phyloP scores from a whole-genome alignment of 2,329 filamentous ascomycete genomes.

The Emericellopsis atlantica region DNA sequence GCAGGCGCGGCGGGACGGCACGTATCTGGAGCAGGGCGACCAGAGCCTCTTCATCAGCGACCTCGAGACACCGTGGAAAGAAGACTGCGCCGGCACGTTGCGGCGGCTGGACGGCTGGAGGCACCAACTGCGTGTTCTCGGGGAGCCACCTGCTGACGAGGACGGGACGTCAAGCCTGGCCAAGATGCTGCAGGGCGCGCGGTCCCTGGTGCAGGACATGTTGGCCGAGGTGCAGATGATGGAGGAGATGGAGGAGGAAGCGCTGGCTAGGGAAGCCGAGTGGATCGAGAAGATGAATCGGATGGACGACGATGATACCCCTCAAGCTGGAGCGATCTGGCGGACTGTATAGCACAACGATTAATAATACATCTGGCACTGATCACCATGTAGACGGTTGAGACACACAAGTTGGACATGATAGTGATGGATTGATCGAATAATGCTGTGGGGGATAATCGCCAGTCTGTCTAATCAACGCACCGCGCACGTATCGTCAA shows the following conservation, averaged over 20 bases:
- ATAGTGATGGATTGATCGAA: not conserved
- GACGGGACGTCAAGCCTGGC: slow-evolving; percentile 25
- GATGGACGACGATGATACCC: slow-evolving; percentile 21
- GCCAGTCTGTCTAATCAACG: slow-evolving; percentile 1
- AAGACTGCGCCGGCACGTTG: slow-evolving; percentile 38
- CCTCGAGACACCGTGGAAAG: slow-evolving; percentile 44
- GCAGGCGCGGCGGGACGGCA: slow-evolving; percentile 24
- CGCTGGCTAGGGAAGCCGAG: slow-evolving; percentile 38
- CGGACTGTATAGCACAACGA: slow-evolving; percentile 16
- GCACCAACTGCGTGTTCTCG: slow-evolving; percentile 32
- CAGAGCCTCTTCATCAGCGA: slow-evolving; percentile 38
- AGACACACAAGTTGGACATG: not conserved
- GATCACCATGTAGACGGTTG: not conserved
- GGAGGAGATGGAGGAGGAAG: slow-evolving; percentile 47
- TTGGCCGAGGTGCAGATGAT: slow-evolving; percentile 49
- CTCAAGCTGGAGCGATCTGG: slow-evolving; percentile 35
- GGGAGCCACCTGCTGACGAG: slow-evolving; percentile 9
- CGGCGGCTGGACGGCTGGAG: slow-evolving; percentile 44
- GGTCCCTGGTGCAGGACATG: slow-evolving; percentile 43
- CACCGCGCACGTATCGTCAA: not conserved
- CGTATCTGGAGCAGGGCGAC: slow-evolving; percentile 18
- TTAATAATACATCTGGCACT: too few relatives aligned
- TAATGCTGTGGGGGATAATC: not conserved
- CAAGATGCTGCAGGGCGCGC: slow-evolving; percentile 33
- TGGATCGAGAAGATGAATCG: slow-evolving; percentile 46